phyloP scores from a whole-genome alignment of 2,329 filamentous ascomycete genomes.

The Aspergillus hiratsukae region DNA sequence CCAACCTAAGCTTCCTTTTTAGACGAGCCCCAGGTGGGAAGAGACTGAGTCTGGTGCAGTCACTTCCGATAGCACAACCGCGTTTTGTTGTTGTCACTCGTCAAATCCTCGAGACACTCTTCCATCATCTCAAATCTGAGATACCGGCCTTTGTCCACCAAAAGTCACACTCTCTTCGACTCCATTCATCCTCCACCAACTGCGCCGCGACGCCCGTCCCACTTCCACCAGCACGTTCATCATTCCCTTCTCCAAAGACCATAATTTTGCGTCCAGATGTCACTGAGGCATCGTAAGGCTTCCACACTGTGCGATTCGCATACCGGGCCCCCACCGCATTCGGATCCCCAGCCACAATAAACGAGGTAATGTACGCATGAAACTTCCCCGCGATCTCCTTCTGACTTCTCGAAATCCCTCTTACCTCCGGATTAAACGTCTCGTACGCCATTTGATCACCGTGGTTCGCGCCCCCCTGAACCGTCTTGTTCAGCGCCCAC shows the following conservation, averaged over 20 bases:
- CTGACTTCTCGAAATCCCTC: constrained; percentile 36
- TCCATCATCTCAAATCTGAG: constrained; percentile 14
- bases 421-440: constrained; percentile 34
- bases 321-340: constrained; percentile 33
- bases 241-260: constrained; percentile 46
- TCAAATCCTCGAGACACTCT: too few relatives aligned
- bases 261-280: constrained; percentile 33
- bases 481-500: constrained; percentile 48
- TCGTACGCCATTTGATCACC: constrained; percentile 49
- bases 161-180: constrained; percentile 43
- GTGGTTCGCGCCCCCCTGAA: constrained; percentile 46
- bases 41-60: too few relatives aligned
- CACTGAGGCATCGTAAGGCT: constrained; percentile 21
- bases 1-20: background rate
- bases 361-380: constrained; percentile 48
- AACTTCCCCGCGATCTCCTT: constrained; percentile 40
- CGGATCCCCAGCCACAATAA: constrained; percentile 46
- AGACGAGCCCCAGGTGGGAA: background rate
- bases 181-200: constrained; percentile 41
- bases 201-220: constrained; percentile 36
- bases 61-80: too few relatives aligned
- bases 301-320: constrained; percentile 33
- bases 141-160: constrained; percentile 38
- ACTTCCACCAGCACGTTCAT: constrained; percentile 45
- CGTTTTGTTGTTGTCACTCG: too few relatives aligned